phyloP scores from a whole-genome alignment of 352 stramenopile species.

The Aphanomyces invadans region DNA sequence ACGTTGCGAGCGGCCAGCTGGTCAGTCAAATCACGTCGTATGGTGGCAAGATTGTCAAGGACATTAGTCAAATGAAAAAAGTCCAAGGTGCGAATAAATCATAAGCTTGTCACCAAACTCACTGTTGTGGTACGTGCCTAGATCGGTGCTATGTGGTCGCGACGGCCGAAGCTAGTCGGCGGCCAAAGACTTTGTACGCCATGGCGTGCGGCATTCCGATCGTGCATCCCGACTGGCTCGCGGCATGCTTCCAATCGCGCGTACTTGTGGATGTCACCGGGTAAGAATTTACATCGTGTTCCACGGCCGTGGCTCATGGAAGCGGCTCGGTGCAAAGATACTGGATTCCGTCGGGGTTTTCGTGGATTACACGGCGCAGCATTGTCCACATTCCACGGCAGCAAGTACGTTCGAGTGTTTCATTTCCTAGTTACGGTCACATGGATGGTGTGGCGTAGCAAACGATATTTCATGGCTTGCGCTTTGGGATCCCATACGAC shows the following conservation, averaged over 20 bases:
- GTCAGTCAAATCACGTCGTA: constrained; percentile 8
- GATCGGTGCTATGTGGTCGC: constrained; percentile 35
- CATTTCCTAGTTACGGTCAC: too few relatives aligned
- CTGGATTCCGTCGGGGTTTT: constrained; percentile 15
- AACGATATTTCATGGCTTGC: constrained; percentile 48
- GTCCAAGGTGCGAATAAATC: not conserved
- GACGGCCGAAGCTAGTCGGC: constrained; percentile 63
- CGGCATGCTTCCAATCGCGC: constrained; percentile 44
- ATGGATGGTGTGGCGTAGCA: constrained; percentile 36
- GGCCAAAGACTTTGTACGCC: constrained; percentile 75
- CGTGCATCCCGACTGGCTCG: constrained; percentile 74
- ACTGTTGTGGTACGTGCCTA: not conserved
- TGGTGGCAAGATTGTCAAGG: not conserved
- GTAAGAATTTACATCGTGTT: constrained; percentile 29
- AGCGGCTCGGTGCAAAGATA: not conserved
- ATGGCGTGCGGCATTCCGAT: constrained; percentile 74
- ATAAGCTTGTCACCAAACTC: not conserved
- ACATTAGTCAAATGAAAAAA: not conserved
- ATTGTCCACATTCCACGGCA: not conserved
- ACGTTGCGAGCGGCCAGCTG: not conserved
- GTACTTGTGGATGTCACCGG: constrained; percentile 54
- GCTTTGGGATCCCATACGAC: constrained; percentile 58
- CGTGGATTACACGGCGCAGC: constrained; percentile 7
- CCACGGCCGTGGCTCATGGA: too few relatives aligned
- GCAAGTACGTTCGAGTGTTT: not conserved